Evolutionary conservation across 208 protist genomes (phyloP), one percentile per base, ranked within the genome.

Genomic region (Leishmania martiniquensis): DNA sequence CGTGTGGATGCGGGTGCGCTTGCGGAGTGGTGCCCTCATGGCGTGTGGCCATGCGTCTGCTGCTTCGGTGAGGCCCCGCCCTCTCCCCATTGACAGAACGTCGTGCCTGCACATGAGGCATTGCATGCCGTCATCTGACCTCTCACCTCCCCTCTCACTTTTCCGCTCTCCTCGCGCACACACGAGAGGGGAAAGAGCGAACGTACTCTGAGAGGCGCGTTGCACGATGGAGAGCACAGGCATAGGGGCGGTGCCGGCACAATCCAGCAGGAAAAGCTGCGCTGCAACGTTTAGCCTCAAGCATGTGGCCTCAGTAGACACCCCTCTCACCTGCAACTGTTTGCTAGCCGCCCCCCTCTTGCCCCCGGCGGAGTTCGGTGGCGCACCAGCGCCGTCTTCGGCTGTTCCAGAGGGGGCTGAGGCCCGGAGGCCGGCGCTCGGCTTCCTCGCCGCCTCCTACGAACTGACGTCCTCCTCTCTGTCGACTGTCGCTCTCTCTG

Each of bases 281-380:
- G 9, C 2, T 10, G 54, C 29, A n/a, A 12, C 13, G 6, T 80
- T 83, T 45, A 3, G 32, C 1, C 70, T 83, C 39, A 44, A 54
- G 34, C 81, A 68, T 1, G 52, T 77, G 0, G 67, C 49, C 2
- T 73, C 65, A 6, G 49, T 76, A 29, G 20, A 62, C 45, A 91
- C 87, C 0, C 34, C 67, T 10, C 74, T 88, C 44, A 90, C 93
- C 60, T 97, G 91, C 72, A 97, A 94, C 80, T 97, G 93, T 68
- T 80, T 97, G 68, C 86, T 97, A 60, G 66, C 85, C 0, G 47
- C 55, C n/a, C 42, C 74, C 13, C 29, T 22, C 52, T n/a, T n/a
- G 17, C 37, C 32, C 63, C 5, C 6, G 10, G 47, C 39, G 20
- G 63, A 13, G 25, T 10, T 39, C 10, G 63, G 22, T 22, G 42